These are phyloP conservation scores for Grosmannia huntii DNA, from an alignment of 2,329 filamentous ascomycete genomes.

Conservation along the genomic window DNA sequence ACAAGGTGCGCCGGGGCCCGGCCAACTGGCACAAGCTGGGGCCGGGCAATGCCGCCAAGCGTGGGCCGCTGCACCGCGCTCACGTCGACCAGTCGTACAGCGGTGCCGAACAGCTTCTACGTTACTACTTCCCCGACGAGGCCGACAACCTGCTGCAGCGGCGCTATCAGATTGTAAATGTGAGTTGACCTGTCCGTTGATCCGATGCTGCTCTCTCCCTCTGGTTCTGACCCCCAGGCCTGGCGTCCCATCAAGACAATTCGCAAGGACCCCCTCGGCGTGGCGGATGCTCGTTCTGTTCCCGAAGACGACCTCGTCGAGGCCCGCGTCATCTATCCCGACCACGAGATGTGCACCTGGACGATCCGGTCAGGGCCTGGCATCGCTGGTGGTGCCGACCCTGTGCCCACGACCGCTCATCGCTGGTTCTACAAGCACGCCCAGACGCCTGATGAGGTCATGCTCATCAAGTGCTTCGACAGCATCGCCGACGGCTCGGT, in stretches of 20 bases:
- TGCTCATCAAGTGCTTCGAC: conserved; percentile 48
- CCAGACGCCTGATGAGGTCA: conserved; percentile 36
- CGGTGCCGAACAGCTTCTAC: conserved; percentile 14
- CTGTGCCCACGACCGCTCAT: conserved; percentile 17
- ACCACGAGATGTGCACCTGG: conserved; percentile 24
- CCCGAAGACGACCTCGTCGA: conserved; percentile 25
- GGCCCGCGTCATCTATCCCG: conserved; percentile 23
- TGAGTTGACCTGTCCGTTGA: conserved; percentile 10
- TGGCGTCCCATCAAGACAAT: conserved; percentile 38
- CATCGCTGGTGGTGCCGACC: not conserved
- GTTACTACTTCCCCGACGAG: conserved; percentile 11
- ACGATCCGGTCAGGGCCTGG: conserved; percentile 18
- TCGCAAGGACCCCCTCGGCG: conserved; percentile 26
- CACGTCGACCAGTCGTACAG: conserved; percentile 30
- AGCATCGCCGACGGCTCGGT: conserved; percentile 26
- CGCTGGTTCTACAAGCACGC: conserved; percentile 39
- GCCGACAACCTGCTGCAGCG: conserved; percentile 9
- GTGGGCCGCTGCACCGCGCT: conserved; percentile 33
- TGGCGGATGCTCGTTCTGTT: conserved; percentile 25
- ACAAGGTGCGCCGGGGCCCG: conserved; percentile 49
- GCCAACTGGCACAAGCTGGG: conserved; percentile 53
- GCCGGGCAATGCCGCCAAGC: conserved; percentile 45
- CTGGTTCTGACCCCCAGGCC: conserved; percentile 13
- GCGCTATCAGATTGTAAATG: conserved; percentile 13
- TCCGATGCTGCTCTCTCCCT: conserved; percentile 7